Evolutionary conservation across 169 alveolate species (phyloP), one percentile per base, ranked within the genome.

Genomic region (Eimeria praecox): DNA sequence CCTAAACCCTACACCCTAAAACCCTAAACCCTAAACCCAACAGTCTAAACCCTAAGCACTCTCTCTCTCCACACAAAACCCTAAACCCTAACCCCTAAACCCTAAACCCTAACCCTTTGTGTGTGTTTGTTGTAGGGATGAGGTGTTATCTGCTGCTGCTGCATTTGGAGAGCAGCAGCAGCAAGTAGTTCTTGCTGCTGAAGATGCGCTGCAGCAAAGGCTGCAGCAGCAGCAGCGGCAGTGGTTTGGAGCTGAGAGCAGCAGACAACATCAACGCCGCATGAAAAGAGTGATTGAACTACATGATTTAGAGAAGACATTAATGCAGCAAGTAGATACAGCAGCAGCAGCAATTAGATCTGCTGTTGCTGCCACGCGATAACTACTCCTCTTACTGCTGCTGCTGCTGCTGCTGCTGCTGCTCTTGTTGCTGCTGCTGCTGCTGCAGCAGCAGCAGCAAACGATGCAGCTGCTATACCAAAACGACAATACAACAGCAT

Each of bases 131-230:
- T 5, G 30, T 30, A 66, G 77, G 77, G 77, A 66, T 24, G 77
- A 66, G 42, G 30, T 66, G 30, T 20, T 66, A 20, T 8, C 42
- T 27, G 30, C 77, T 66, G 77, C 16, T 24, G 38, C 42, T 30
- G 77, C 77, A 9, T 16, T 66, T 5, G 77, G 77, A 5, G 77
- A 66, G 77, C 77, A 66, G 77, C 77, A 66, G 77, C 77, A 66
- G 77, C 77, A 66, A 16, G 18, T 30, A 66, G 77, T 66, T 4
- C 30, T 5, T 9, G 56, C 56, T 49, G 12, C 56, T 8, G 56
- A 49, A 49, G 56, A 49, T 12, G 56, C 56, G 56, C 56, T 66
- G 77, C 77, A 66, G 77, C 77, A 66, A 20, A 5, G 18, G 38
- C 77, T 66, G 30, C 77, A 66, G 77, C 77, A 66, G 77, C 77